Evolutionary conservation across 2,329 filamentous ascomycete species (phyloP).

Genomic region (Rachicladosporium sp.): DNA sequence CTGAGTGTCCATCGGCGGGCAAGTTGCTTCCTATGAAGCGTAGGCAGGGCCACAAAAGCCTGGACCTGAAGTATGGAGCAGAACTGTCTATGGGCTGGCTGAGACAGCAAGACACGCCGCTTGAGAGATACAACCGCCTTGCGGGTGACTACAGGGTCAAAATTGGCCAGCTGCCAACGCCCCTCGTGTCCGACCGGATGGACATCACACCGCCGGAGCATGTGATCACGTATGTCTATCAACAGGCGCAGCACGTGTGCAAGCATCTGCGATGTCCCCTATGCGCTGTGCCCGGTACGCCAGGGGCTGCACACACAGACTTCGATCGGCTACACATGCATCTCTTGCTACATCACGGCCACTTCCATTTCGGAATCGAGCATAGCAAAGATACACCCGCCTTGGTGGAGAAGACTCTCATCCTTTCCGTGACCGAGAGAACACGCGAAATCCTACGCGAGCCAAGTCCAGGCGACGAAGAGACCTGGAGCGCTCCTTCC

Average conservation of each 20-base stretch:
- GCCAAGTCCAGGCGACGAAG: slow-evolving; percentile 16
- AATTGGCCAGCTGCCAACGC: slow-evolving; percentile 16
- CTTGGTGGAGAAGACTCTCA: slow-evolving; percentile 1
- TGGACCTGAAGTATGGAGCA: slow-evolving; percentile 12
- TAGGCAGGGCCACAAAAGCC: slow-evolving; percentile 8
- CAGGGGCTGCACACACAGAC: slow-evolving; percentile 7
- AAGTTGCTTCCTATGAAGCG: slow-evolving; percentile 13
- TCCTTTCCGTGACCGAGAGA: slow-evolving; percentile 2
- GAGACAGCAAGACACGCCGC: slow-evolving; percentile 7
- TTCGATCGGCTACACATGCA: slow-evolving; percentile 25
- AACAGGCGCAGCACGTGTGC: slow-evolving; percentile 5
- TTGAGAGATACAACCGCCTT: slow-evolving; percentile 13
- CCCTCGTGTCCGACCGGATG: slow-evolving; percentile 13
- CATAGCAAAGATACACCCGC: slow-evolving; percentile 7
- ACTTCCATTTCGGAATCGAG: slow-evolving; percentile 20
- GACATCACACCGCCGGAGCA: slow-evolving; percentile 6
- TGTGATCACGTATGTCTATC: slow-evolving; percentile 16
- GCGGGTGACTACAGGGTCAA: not conserved
- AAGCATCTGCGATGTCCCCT: slow-evolving; percentile 6
- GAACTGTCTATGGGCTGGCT: slow-evolving; percentile 19
- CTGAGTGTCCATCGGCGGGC: slow-evolving; percentile 12
- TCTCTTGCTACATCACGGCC: slow-evolving; percentile 22
- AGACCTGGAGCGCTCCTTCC: slow-evolving; percentile 22
- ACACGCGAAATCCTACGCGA: slow-evolving; percentile 6
- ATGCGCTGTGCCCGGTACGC: not conserved